Conservation (phyloP, 495 filamentous ascomycete species). For the Penicillium taxi region DNA sequence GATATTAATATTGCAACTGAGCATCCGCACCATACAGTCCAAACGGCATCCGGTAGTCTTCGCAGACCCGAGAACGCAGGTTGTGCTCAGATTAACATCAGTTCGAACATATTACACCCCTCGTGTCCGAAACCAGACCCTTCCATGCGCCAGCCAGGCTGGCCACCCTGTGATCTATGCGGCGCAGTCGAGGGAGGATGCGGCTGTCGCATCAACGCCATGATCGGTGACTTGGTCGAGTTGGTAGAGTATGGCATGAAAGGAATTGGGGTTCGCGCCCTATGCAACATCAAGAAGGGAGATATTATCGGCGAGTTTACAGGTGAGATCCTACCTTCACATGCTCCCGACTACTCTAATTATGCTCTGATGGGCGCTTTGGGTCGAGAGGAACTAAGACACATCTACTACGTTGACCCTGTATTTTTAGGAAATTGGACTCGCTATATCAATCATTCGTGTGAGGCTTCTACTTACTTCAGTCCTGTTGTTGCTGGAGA, state of each 20-base stretch:
- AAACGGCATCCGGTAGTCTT: constrained; percentile 1
- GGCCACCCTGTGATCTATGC: not conserved
- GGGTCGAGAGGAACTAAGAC: too few relatives aligned
- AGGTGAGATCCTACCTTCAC: constrained; percentile 19
- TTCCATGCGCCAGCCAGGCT: not conserved
- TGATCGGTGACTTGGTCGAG: constrained; percentile 23
- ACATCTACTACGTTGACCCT: not conserved
- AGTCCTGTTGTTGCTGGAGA: constrained; percentile 14
- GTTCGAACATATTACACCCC: constrained; percentile 9
- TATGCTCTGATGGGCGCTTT: not conserved
- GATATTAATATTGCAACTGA: constrained; percentile 8
- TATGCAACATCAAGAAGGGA: constrained; percentile 17
- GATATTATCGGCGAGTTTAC: constrained; percentile 26
- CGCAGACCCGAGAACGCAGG: constrained; percentile 9
- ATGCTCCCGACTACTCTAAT: constrained; percentile 3
- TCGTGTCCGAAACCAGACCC: too few relatives aligned
- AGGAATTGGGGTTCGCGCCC: constrained; percentile 29
- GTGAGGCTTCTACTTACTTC: constrained; percentile 42
- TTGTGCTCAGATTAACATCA: constrained; percentile 14
- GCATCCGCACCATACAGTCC: constrained; percentile 21
- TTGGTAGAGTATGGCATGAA: constrained; percentile 21
- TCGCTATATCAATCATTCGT: constrained; percentile 69
- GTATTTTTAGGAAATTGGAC: constrained; percentile 42
- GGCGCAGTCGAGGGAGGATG: constrained; percentile 3
- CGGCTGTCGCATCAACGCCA: constrained; percentile 9